Conservation (phyloP, 140 eudicot species). For the Flaveria floridana region DNA sequence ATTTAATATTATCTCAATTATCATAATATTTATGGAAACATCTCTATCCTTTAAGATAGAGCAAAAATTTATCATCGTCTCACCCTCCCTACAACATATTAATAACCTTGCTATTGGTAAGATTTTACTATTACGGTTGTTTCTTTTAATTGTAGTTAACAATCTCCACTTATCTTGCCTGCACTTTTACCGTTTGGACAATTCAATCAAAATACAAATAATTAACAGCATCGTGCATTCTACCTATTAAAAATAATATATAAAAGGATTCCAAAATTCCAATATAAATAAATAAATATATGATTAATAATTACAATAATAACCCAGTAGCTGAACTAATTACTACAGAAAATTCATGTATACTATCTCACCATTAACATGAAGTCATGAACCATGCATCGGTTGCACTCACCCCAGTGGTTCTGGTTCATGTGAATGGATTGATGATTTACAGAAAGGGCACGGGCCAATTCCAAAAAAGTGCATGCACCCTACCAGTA, state of each 20-base stretch:
- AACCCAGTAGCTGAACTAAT: conserved; percentile 28
- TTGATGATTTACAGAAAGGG: conserved; percentile 12
- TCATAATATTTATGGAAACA: too few relatives aligned
- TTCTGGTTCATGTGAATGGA: conserved; percentile 16
- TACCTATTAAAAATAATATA: neutral
- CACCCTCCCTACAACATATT: too few relatives aligned
- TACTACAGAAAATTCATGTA: conserved; percentile 31
- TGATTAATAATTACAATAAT: conserved; percentile 33
- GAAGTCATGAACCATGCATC: conserved; percentile 17
- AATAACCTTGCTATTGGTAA: too few relatives aligned
- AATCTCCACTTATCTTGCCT: neutral
- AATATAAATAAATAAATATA: conserved; percentile 24
- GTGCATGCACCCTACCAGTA: conserved; percentile 29
- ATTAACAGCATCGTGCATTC: neutral
- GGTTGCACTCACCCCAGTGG: conserved; percentile 7
- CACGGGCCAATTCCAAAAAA: conserved; percentile 20
- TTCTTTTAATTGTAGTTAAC: too few relatives aligned
- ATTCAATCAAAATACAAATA: neutral
- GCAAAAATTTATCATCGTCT: too few relatives aligned
- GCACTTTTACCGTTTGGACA: neutral
- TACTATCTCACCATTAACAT: conserved; percentile 18
- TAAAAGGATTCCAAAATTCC: neutral
- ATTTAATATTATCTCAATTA: too few relatives aligned
- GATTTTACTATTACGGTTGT: too few relatives aligned
- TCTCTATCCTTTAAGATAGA: too few relatives aligned